These are phyloP conservation scores for Ophiostoma novo-ulmi DNA, from an alignment of 2,329 filamentous ascomycete genomes.

Conservation along the genomic window DNA sequence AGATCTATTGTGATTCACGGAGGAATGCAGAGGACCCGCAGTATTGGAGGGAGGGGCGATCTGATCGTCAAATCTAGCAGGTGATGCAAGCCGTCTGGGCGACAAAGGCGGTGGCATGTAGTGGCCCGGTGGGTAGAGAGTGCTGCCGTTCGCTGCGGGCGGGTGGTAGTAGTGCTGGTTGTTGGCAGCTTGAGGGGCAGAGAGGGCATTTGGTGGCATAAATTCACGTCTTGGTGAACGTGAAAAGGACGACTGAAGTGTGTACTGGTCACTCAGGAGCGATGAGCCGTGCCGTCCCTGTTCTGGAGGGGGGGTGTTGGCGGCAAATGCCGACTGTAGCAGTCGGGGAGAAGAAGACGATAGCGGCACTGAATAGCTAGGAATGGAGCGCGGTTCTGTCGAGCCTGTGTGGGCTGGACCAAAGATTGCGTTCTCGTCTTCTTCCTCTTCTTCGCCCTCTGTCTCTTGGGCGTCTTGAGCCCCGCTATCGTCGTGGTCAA, in stretches of 20 bases:
- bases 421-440: conserved; percentile 34
- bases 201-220: conserved; percentile 22
- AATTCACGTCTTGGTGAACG: conserved; percentile 42
- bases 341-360: conserved; percentile 28
- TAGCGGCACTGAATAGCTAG: conserved; percentile 30
- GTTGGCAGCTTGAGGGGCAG: conserved; percentile 20
- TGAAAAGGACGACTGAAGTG: conserved; percentile 52
- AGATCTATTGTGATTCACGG: conserved; percentile 45
- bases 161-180: conserved; percentile 13
- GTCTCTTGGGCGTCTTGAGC: conserved; percentile 18
- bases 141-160: conserved; percentile 27
- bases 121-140: conserved; percentile 43
- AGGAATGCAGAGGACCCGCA: not conserved
- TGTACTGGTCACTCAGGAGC: conserved; percentile 34
- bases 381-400: conserved; percentile 28
- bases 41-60: not conserved
- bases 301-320: conserved; percentile 27
- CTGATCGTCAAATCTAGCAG: conserved; percentile 14
- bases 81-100: conserved; percentile 45
- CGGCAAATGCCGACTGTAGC: conserved; percentile 30
- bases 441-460: conserved; percentile 42
- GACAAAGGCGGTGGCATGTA: conserved; percentile 70
- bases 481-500: conserved; percentile 22
- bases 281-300: conserved; percentile 30
- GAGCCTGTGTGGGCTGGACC: not conserved